These are phyloP conservation scores for Nannochloropsis gaditana DNA, from an alignment of 108 stramenopile genomes.

Conservation along the genomic window DNA sequence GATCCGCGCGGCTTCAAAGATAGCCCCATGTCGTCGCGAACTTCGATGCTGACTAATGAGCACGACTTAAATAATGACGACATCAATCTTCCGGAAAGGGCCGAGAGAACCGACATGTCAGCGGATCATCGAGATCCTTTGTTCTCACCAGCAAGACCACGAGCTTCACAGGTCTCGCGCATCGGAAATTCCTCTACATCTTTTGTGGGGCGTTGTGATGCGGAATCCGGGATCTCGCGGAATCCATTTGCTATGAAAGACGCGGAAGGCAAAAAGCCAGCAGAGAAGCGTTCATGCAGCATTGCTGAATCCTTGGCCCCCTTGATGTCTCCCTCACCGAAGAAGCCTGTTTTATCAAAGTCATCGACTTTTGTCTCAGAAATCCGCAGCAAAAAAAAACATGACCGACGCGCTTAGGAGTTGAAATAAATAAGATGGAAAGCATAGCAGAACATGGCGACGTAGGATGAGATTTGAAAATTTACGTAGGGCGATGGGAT, in stretches of 20 bases:
- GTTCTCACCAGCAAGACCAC: neutral
- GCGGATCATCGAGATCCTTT: neutral
- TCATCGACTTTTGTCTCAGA: constrained; percentile 35
- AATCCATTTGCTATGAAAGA: neutral
- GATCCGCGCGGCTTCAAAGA: neutral
- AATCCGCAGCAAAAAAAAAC: constrained; percentile 34
- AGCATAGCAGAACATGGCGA: neutral
- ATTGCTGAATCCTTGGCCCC: constrained; percentile 25
- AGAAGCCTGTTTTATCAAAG: constrained; percentile 30
- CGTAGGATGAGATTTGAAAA: neutral
- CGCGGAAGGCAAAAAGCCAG: neutral
- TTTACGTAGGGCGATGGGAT: too few relatives aligned
- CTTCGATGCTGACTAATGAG: neutral
- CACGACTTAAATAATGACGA: neutral
- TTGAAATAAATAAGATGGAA: neutral
- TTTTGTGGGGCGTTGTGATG: constrained; percentile 1
- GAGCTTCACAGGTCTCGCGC: neutral
- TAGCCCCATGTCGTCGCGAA: neutral
- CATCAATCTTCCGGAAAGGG: neutral
- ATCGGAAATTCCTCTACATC: constrained; percentile 24
- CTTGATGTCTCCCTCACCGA: constrained; percentile 17
- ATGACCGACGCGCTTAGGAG: constrained; percentile 28
- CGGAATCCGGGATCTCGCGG: constrained; percentile 16
- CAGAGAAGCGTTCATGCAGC: constrained; percentile 24
- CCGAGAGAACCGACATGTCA: neutral